phyloP scores from a whole-genome alignment of 2,329 filamentous ascomycete genomes.

The Alternaria sp. region DNA sequence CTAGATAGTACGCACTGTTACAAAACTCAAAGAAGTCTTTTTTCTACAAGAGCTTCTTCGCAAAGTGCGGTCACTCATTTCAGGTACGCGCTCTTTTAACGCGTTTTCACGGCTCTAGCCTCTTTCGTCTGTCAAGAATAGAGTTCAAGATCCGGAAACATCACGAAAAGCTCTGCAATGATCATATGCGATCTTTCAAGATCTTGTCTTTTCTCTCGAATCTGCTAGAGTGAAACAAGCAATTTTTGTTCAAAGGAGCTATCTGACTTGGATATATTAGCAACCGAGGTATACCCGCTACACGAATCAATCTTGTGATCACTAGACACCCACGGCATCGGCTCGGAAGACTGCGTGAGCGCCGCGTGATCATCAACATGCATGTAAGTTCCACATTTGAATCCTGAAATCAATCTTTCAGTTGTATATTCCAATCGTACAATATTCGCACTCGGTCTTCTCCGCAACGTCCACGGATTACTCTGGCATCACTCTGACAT shows the following conservation, averaged over 20 bases:
- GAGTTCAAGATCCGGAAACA: neutral
- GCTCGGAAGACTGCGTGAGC: neutral
- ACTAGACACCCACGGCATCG: neutral
- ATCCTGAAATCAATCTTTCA: neutral
- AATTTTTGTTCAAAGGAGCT: neutral
- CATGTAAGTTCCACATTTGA: neutral
- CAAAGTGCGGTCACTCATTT: neutral
- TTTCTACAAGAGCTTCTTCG: neutral
- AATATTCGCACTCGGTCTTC: neutral
- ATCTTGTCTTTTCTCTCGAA: neutral
- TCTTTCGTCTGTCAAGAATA: neutral
- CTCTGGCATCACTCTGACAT: neutral
- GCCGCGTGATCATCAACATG: neutral
- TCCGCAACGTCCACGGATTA: too few species aligned
- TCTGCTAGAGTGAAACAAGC: neutral
- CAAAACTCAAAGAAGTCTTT: neutral
- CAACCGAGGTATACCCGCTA: neutral
- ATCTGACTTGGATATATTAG: neutral
- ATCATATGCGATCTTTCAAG: neutral
- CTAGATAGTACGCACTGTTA: neutral
- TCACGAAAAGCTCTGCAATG: neutral
- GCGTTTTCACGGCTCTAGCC: neutral
- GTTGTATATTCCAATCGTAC: neutral
- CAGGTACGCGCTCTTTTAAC: conserved; percentile 1
- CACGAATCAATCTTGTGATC: neutral